phyloP scores from a whole-genome alignment of 192 early-diverging fungal species.

The Lunasporangiospora selenospora region DNA sequence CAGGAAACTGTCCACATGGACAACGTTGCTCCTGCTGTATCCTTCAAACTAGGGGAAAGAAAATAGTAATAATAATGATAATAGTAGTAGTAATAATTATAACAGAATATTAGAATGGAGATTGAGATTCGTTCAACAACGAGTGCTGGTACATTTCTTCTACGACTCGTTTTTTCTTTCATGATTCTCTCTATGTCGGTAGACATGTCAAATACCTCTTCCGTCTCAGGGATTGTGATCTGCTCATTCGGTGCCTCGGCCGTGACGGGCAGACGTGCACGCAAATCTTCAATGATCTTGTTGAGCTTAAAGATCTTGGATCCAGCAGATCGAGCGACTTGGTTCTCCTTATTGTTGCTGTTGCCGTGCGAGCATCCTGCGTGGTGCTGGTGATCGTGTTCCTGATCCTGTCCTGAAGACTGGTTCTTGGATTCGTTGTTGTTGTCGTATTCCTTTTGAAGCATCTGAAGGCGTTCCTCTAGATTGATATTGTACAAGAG shows the following conservation, averaged over 20 bases:
- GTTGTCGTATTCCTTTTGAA: conserved; percentile 25
- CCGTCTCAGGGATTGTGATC: conserved; percentile 51
- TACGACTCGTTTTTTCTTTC: neutral
- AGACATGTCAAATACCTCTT: conserved; percentile 37
- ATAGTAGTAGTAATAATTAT: neutral
- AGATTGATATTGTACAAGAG: neutral
- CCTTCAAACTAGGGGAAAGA: conserved; percentile 50
- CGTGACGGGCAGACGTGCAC: conserved; percentile 55
- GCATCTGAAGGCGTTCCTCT: conserved; percentile 38
- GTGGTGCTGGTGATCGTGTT: conserved; percentile 23
- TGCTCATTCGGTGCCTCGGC: conserved; percentile 61
- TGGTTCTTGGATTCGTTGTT: no score
- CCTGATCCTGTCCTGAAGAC: neutral
- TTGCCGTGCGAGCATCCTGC: conserved; percentile 24
- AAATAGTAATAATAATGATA: neutral
- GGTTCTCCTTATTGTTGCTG: neutral
- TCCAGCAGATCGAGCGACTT: conserved; percentile 28
- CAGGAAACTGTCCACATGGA: conserved; percentile 66
- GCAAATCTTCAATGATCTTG: conserved; percentile 59
- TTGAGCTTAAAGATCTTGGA: conserved; percentile 46
- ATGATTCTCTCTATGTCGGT: neutral
- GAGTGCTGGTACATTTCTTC: neutral
- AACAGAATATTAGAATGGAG: neutral
- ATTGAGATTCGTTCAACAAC: neutral
- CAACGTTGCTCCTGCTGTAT: conserved; percentile 56